Evolutionary conservation across 176 grass and related monocot genomes (phyloP), one percentile per base, ranked within the genome.

Genomic region (Oryza glaberrima): DNA sequence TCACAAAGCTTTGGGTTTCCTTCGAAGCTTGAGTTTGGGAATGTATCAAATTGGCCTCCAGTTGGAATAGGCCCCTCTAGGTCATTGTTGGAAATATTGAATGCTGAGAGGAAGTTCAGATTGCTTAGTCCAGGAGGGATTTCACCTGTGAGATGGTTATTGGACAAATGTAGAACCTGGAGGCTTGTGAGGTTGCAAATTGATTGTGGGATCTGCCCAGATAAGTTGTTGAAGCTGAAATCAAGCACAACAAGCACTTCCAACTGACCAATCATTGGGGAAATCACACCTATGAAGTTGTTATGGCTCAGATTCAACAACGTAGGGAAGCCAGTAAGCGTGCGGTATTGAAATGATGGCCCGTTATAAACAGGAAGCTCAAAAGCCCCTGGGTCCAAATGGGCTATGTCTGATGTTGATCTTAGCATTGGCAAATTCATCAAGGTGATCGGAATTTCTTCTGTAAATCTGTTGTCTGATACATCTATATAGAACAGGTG

Each of bases 11-110:
- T 83, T 20, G 72, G 86, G 0, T 88, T 88, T 16, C 79, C 85
- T 26, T 0, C 1, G 0, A 70, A 88, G 6, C 85, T 88, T 52
- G 79, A 69, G 41, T 16, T 56, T 0, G 10, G n/a, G 69, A 88
- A 88, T 34, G 85, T 88, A 52, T 23, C 25, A 7, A 88, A 83
- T 72, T 88, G 85, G 1, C 30, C 30, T 77, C 61, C 79, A 13
- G 7, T 41, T 69, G 85, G 85, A 83, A 88, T 16, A 4, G 73
- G 45, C 17, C 85, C 85, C 66, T 88, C 61, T n/a, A 88, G 79
- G 48, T 70, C 61, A 34, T 88, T 88, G 38, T 70, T 66, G 0
- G 85, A 61, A 76, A 82, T 22, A n/a, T 80, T 83, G 49, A 88
- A 83, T 32, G 15, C 15, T 16, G 85, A 68, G 44, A 88, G 85